Conservation (phyloP, 2,329 filamentous ascomycete genomes). For the Magnaporthiopsis poae region DNA sequence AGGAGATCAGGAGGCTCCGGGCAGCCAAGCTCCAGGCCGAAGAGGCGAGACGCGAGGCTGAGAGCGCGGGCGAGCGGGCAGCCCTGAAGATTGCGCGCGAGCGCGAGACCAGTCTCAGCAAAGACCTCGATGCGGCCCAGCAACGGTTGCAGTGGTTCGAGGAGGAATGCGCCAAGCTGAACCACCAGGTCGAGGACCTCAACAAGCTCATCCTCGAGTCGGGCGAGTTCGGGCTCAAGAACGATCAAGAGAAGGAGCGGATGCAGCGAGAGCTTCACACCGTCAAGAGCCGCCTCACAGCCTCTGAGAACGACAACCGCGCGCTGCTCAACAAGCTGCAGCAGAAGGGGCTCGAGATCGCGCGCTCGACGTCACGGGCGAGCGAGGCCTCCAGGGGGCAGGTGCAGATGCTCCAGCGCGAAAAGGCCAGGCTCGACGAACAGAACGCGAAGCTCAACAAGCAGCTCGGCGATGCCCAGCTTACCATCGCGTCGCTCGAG, state of each 20-base stretch:
- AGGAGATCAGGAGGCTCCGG: conserved; percentile 72
- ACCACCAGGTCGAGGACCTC: conserved; percentile 71
- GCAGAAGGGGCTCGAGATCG: conserved; percentile 93
- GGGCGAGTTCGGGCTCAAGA: conserved; percentile 76
- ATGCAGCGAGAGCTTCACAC: conserved; percentile 85
- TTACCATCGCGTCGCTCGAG: conserved; percentile 73
- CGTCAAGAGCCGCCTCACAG: conserved; percentile 76
- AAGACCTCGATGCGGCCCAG: conserved; percentile 71
- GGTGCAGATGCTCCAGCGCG: conserved; percentile 64
- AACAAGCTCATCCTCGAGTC: conserved; percentile 82
- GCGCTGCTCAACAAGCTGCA: conserved; percentile 93
- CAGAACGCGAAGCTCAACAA: conserved; percentile 70
- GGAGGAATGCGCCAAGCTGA: conserved; percentile 65
- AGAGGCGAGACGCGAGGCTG: conserved; percentile 73
- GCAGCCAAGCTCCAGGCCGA: conserved; percentile 77
- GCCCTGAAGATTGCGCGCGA: conserved; percentile 71
- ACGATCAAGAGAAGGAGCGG: conserved; percentile 89
- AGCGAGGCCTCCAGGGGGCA: conserved; percentile 74
- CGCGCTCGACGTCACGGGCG: conserved; percentile 75
- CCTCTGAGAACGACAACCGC: conserved; percentile 93
- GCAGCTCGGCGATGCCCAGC: conserved; percentile 75
- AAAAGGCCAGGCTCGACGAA: conserved; percentile 75
- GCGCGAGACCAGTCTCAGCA: conserved; percentile 64
- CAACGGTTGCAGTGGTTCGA: conserved; percentile 70
- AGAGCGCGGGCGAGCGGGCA: conserved; percentile 68